Evolutionary conservation across 176 grass and related monocot genomes (phyloP), one percentile per base, ranked within the genome.

Genomic region (Poa pratensis): DNA sequence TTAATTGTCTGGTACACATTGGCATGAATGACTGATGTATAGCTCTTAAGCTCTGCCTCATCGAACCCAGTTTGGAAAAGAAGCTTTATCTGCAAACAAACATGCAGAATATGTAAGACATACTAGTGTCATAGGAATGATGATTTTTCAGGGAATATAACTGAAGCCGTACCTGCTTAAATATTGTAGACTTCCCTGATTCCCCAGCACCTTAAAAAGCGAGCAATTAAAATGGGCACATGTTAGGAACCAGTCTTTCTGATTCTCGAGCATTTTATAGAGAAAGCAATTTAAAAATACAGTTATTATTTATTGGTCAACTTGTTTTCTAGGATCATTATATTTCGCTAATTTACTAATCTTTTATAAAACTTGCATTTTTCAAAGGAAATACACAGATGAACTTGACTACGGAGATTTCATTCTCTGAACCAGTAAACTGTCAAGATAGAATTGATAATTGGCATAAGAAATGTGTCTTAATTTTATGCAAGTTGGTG

Each of bases 1-100:
- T 98, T 98, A 90, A 98, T 87, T 93, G 95, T 95, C 92, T 98
- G 95, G 85, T 94, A 98, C 70, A 98, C 93, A 18, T 98, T 98
- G 20, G 95, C 95, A 89, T 98, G 95, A 65, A 98, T 94, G 79
- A 98, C 95, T 89, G 93, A 83, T 30, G 85, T 93, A 69, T 95
- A 98, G 88, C 95, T 95, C 86, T 69, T 91, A 70, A 98, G 85
- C 66, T 98, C 95, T 27, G 85, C 89, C 80, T 95, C 95, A 59
- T 88, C 80, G 68, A 98, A 98, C 48, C 95, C 95, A 82, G 87
- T 95, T 87, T 98, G 95, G 82, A 98, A 98, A 65, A 98, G 95
- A 78, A 98, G 95, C 43, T 93, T 95, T 92, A 98, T 98, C 95
- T 98, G 87, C 54, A 88, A 20, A 82, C 40, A 5, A 85, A 63